Conservation (phyloP, 1,284 basidiomycete genomes). For the Sporisorium reilianum region DNA sequence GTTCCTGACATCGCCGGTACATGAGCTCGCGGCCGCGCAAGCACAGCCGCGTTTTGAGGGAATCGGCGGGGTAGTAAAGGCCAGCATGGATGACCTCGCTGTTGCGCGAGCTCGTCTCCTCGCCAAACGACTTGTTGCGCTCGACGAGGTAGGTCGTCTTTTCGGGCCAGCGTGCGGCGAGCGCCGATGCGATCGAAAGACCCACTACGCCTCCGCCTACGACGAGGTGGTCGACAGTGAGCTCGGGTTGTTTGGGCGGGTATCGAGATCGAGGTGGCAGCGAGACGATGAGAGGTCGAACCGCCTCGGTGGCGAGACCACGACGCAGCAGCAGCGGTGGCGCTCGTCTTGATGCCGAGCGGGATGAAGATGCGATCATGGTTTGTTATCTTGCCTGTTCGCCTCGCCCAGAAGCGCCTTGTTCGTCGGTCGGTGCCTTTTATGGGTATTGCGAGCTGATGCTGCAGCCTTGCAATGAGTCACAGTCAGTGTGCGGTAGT, state of each 20-base stretch:
- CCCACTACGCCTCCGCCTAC: conserved; percentile 94
- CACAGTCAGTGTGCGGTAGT: not conserved
- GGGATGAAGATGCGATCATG: conserved; percentile 10
- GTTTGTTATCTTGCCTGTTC: not conserved
- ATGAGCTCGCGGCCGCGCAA: conserved; percentile 86
- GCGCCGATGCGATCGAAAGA: conserved; percentile 83
- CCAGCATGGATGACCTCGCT: conserved; percentile 93
- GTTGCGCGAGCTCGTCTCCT: conserved; percentile 78
- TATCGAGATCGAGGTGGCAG: conserved; percentile 44
- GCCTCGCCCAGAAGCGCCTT: not conserved
- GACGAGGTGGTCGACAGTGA: conserved; percentile 85
- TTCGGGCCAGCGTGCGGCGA: conserved; percentile 77
- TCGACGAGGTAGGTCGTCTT: conserved; percentile 89
- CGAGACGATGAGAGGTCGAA: conserved; percentile 46
- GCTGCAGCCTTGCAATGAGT: not conserved
- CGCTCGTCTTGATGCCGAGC: not conserved
- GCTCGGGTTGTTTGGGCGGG: conserved; percentile 74
- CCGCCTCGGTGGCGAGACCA: conserved; percentile 24
- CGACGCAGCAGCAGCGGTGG: not conserved
- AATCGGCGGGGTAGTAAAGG: conserved; percentile 80
- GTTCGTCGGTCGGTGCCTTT: not conserved
- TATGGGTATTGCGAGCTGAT: not conserved
- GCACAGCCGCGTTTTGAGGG: conserved; percentile 88
- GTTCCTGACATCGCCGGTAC: conserved; percentile 80
- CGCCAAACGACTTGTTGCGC: conserved; percentile 73